Percentiles rank a stretch among this genome's conserved stretches.
Conservation (phyloP, 306 rosid genomes). For the Fragaria ananassa region DNA sequence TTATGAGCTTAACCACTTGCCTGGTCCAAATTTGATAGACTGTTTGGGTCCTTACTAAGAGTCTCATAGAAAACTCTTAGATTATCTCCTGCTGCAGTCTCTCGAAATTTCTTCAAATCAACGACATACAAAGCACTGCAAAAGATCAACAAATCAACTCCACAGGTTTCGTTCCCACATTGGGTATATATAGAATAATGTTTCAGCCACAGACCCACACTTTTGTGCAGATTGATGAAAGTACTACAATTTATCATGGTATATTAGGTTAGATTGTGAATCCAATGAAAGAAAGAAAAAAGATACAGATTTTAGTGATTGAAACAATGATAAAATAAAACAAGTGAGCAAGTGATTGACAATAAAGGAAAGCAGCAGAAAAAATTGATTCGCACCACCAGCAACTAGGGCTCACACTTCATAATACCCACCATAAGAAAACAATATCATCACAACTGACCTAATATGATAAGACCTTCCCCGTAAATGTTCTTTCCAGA, state of each 20-base stretch:
- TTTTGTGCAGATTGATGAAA: not conserved
- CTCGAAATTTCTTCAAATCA: slow-evolving; percentile 87
- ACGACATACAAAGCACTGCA: slow-evolving; percentile 96
- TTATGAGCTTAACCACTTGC: slow-evolving; percentile 39
- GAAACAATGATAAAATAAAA: not conserved
- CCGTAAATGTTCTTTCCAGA: slow-evolving; percentile 96
- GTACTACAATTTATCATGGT: not conserved
- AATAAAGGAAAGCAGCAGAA: not conserved
- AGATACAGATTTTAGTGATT: not conserved
- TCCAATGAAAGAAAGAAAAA: not conserved
- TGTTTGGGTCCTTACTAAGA: slow-evolving; percentile 98
- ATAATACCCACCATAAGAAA: not conserved
- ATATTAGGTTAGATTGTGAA: not conserved
- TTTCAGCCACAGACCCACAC: not conserved
- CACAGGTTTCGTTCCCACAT: not conserved
- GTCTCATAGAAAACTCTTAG: slow-evolving; percentile 98
- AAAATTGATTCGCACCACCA: not conserved
- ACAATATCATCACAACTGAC: slow-evolving; percentile 30
- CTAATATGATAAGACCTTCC: slow-evolving; percentile 94
- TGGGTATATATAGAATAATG: not conserved
- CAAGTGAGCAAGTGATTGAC: not conserved
- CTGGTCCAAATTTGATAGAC: slow-evolving; percentile 96
- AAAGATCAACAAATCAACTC: slow-evolving; percentile 20
- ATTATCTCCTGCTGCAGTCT: slow-evolving; percentile 98
- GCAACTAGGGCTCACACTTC: not conserved